A percentile compares a stretch with the other conserved stretches of the same genome.
phyloP scores from a whole-genome alignment of 2,329 filamentous ascomycete species.

The Delphinella strobiligena region DNA sequence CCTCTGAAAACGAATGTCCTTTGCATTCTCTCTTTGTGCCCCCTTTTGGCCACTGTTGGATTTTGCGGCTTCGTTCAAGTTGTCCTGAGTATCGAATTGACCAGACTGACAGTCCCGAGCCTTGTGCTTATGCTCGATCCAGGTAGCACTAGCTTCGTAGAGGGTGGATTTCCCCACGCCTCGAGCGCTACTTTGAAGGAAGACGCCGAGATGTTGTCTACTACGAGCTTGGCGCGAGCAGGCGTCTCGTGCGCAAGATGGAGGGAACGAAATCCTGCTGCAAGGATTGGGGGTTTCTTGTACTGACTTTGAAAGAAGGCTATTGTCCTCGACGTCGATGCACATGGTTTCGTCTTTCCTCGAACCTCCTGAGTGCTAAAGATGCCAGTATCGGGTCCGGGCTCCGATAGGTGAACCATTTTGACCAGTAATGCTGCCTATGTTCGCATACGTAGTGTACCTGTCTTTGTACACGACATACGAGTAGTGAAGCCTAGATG shows the following conservation, averaged over 20 bases:
- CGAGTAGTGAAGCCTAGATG: too few species aligned
- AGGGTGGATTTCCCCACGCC: conserved; percentile 16
- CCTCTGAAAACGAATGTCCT: conserved; percentile 13
- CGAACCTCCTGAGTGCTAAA: conserved; percentile 18
- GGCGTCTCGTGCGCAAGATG: conserved; percentile 14
- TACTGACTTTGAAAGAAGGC: conserved; percentile 16
- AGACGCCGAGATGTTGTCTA: conserved; percentile 13
- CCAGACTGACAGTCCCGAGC: conserved; percentile 18
- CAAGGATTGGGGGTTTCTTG: conserved; percentile 16
- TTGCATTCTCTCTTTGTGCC: conserved; percentile 12
- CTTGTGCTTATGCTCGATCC: conserved; percentile 19
- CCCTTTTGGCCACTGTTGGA: conserved; percentile 2
- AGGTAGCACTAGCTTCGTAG: conserved; percentile 14
- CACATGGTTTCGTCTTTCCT: conserved; percentile 10
- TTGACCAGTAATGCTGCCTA: too few species aligned
- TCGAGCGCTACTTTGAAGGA: conserved; percentile 15
- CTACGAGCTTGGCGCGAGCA: conserved; percentile 17
- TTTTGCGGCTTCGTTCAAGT: conserved; percentile 1
- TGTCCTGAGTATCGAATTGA: conserved; percentile 17
- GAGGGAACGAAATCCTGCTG: conserved; percentile 17
- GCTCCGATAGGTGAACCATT: conserved; percentile 11
- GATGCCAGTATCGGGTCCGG: conserved; percentile 16
- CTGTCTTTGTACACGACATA: too few species aligned
- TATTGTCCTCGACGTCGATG: conserved; percentile 15
- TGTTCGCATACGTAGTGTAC: too few species aligned